A percentile compares a stretch with the other conserved stretches of the same genome.
phyloP scores from a whole-genome alignment of 2,329 filamentous ascomycete species.

The Fusarium udum region DNA sequence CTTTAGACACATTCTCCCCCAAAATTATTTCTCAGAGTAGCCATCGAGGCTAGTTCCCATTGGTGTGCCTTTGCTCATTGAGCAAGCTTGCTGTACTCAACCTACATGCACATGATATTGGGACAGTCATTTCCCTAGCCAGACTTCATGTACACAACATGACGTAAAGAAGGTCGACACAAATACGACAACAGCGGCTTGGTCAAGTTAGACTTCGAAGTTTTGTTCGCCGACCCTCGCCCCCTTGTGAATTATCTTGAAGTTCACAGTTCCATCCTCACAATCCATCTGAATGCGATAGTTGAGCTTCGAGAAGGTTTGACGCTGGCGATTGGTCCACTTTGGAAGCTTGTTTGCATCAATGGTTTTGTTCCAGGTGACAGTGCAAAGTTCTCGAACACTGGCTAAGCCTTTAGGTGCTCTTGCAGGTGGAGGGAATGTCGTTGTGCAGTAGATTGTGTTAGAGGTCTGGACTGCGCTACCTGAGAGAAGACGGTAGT shows the following conservation, averaged over 20 bases:
- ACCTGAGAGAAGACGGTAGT: background rate
- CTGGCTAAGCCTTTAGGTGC: rapidly evolving
- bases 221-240: constrained; percentile 23
- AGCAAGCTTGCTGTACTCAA: background rate
- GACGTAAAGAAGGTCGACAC: background rate
- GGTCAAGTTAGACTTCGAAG: constrained; percentile 34
- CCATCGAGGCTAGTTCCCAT: background rate
- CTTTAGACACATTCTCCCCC: background rate
- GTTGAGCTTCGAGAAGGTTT: background rate
- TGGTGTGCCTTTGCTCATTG: background rate
- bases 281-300: constrained; percentile 33
- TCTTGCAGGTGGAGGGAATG: background rate
- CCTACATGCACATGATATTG: background rate
- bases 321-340: constrained; percentile 7
- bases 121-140: background rate
- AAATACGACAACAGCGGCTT: background rate
- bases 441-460: background rate
- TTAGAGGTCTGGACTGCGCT: rapidly evolving
- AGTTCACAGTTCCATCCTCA: constrained; percentile 35
- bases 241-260: constrained; percentile 16
- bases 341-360: background rate
- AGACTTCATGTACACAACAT: background rate
- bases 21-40: background rate
- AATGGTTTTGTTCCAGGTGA: constrained; percentile 23
- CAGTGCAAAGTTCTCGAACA: constrained; percentile 20